These are phyloP conservation scores for Cutaneotrichosporon arboriforme DNA, from an alignment of 1,284 basidiomycete genomes.

Conservation along the genomic window DNA sequence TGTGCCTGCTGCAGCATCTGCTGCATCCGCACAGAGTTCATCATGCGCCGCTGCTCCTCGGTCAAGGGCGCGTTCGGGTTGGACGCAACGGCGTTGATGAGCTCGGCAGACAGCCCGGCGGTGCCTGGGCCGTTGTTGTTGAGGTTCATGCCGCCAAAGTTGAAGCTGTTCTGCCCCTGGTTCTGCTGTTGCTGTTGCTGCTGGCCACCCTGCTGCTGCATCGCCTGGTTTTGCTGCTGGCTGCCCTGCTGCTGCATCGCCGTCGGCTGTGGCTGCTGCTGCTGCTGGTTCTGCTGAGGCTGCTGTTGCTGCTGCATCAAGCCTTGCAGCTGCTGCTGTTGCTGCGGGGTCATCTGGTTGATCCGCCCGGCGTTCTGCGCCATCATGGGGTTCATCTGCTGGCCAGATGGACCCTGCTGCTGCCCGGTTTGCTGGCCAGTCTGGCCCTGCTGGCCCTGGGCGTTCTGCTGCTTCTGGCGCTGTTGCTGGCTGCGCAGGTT, in stretches of 20 bases:
- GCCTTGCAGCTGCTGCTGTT: constrained; percentile 5
- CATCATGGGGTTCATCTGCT: constrained; percentile 1
- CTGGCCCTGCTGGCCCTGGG: constrained; percentile 3
- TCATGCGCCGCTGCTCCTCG: constrained; percentile 14
- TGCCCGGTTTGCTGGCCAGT: constrained; percentile 2
- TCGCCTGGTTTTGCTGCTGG: neutral
- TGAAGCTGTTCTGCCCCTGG: neutral
- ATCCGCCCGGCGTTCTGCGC: neutral
- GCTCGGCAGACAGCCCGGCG: constrained; percentile 9
- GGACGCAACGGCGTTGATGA: constrained; percentile 11
- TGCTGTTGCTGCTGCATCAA: constrained; percentile 11
- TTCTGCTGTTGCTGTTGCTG: constrained; percentile 4
- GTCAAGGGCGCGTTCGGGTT: constrained; percentile 15
- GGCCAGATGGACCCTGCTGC: neutral
- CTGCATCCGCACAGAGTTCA: constrained; percentile 11
- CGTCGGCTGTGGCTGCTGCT: constrained; percentile 4
- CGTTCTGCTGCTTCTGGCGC: constrained; percentile 3
- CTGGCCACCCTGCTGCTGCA: neutral
- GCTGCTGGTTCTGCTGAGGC: constrained; percentile 2
- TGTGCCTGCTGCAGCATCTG: constrained; percentile 10
- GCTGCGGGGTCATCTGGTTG: constrained; percentile 5
- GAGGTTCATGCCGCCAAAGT: neutral
- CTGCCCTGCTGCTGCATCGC: constrained; percentile 3
- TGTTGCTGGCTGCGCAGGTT: constrained; percentile 9
- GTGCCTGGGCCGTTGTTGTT: neutral